These are phyloP conservation scores for Euphorbia celastroides DNA, from an alignment of 441 rosid genomes.

Conservation along the genomic window DNA sequence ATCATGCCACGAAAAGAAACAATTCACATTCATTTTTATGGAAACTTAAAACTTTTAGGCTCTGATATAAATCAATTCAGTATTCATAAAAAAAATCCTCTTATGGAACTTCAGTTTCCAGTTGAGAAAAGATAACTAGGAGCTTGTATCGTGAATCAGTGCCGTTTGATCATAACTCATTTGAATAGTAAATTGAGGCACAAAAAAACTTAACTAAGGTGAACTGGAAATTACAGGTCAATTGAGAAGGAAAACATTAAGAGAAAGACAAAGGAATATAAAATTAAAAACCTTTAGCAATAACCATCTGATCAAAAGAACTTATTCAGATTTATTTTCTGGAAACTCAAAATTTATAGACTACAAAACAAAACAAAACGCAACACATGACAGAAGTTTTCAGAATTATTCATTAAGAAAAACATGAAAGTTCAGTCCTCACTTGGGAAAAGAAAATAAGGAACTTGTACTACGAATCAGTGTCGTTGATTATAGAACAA, in stretches of 20 bases:
- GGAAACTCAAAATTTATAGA: too few relatives aligned
- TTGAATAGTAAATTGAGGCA: background rate
- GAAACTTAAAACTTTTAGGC: background rate
- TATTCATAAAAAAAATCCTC: background rate
- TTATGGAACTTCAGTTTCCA: background rate
- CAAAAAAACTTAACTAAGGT: background rate
- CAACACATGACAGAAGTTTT: too few relatives aligned
- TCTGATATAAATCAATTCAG: background rate
- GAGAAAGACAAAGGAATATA: too few relatives aligned
- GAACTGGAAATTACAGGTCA: constrained; percentile 45
- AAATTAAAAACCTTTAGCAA: too few relatives aligned
- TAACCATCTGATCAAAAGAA: too few relatives aligned
- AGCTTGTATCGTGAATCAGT: background rate
- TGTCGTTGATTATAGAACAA: background rate
- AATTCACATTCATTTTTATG: background rate
- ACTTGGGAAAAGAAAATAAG: background rate
- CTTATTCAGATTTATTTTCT: too few relatives aligned
- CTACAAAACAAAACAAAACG: too few relatives aligned
- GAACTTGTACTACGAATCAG: background rate
- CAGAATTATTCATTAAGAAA: background rate
- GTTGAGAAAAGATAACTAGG: background rate
- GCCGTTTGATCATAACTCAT: background rate
- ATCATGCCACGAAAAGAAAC: background rate
- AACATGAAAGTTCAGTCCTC: background rate
- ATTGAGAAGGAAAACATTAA: too few relatives aligned